Base-by-base conservation (phyloP, 257 asterid species). In the Linderniella brevidens region DNA sequence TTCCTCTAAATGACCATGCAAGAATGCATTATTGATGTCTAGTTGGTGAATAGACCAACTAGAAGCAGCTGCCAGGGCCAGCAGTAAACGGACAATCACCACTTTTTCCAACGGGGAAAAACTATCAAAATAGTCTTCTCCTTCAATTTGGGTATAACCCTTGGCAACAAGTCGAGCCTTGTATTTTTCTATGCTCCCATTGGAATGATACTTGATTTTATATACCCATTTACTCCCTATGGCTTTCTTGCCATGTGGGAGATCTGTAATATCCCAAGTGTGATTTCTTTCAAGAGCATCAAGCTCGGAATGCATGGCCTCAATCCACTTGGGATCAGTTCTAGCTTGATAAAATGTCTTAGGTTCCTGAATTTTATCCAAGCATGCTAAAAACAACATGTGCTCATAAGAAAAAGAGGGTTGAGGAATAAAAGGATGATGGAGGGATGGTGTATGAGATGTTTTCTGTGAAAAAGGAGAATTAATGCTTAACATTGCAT, bases 131-230 rank as follows among this genome's bases (percentile, higher is more conserved):
- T 11, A 42, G 17, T 42, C 17, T 8, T 12, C 8, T 10, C 47
- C 47, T 13, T 42, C 47, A 42, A 12, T 16, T 42, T 42, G 47
- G 17, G 17, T 42, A 42, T 42, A 42, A 12, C 47, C 47, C 17
- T 13, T 42, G 3, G 47, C 47, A 5, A 42, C 47, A 14, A 42
- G 17, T 4, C 5, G 47, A 42, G 47, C 47, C 17, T 42, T 42
- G 47, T 42, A 42, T 5, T 17, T 12, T 1, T 12, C 15, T 1
- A 42, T 3, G 10, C 4, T 12, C 13, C 47, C 47, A 42, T 42
- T 1, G 2, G 2, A 14, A 8, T 13, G 13, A 8, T 10, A 17
- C 3, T 42, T 42, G 17, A 42, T 16, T 42, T 42, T 42, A 5
- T 11, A 42, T 1, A 12, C 47, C 47, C 47, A 42, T 5, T 42